Conservation (phyloP, 148 eudicot genomes). For the Euryodendron excelsum region DNA sequence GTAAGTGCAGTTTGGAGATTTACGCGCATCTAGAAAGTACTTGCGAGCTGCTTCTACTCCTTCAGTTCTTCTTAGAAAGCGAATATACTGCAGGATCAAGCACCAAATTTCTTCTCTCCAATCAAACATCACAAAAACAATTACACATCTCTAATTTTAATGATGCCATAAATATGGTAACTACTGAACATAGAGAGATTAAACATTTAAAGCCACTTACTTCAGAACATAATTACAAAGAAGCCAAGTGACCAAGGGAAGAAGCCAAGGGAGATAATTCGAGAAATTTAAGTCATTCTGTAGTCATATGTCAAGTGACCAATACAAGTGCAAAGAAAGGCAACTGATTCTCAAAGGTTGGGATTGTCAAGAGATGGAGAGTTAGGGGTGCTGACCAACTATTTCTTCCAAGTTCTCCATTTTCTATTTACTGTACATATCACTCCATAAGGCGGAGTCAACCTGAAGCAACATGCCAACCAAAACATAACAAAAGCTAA, state of each 20-base stretch:
- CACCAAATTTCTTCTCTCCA: slow-evolving; percentile 5
- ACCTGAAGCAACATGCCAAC: neutral
- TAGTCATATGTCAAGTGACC: neutral
- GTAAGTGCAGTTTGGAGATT: slow-evolving; percentile 91
- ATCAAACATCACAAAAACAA: neutral
- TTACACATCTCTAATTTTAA: neutral
- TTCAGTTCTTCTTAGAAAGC: slow-evolving; percentile 96
- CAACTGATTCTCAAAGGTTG: neutral
- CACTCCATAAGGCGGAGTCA: no score
- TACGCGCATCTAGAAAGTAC: slow-evolving; percentile 83
- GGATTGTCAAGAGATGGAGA: no score
- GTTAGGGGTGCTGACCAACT: neutral
- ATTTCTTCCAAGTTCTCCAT: neutral
- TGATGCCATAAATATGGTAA: neutral
- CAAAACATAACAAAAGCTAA: neutral
- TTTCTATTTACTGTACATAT: neutral
- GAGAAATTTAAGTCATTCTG: neutral
- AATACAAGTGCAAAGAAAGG: neutral
- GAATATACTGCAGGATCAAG: slow-evolving; percentile 67
- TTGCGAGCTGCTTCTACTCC: slow-evolving; percentile 96
- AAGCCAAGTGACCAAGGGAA: no score
- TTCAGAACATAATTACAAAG: neutral
- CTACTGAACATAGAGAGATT: neutral
- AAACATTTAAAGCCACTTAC: neutral
- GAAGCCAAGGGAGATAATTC: neutral